Evolutionary conservation across 768 basidiomycete genomes (phyloP), one percentile per base, ranked within the genome.

Genomic region (Lentinula detonsa): DNA sequence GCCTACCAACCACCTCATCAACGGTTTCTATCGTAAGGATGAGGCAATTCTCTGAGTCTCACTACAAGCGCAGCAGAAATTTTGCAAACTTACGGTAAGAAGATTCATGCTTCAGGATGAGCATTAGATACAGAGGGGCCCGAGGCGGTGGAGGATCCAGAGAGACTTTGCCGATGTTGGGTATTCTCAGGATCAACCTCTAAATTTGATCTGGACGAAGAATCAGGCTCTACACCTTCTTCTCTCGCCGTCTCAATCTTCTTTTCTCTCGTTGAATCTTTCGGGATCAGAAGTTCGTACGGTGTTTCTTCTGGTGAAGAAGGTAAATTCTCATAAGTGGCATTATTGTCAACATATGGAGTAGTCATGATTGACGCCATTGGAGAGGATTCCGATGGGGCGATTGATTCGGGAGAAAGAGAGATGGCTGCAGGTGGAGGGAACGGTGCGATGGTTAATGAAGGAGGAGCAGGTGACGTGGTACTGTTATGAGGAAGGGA

Each of bases 241-340:
- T 49, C 48, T 28, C 7, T 11, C 33, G 23, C 15, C n/a, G 9
- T 51, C n/a, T 15, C 50, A 8, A 34, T 33, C 31, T 51, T 35
- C 10, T 16, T 3, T 33, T 15, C 34, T 23, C 0, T 51, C 23
- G 23, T 53, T 16, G 9, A 28, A 4, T 21, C 37, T 49, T 49
- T 59, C 31, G 57, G 57, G 18, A 59, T 59, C 34, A 59, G 6
- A 37, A 46, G 57, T 48, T 48, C 57, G 10, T 16, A 50, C 15
- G 57, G 31, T 13, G 34, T 42, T 49, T 50, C 57, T 52, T 79
- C 79, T 4, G 77, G 76, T 33, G 80, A 78, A 55, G 82, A 81
- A 43, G 76, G 76, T 42, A 81, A 69, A 51, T 73, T 69, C 59
- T 76, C 78, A 65, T 80, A 82, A 60, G 72, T 68, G 13, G 63